Evolutionary conservation across 352 stramenopile species (phyloP).

Genomic region (Phytophthora aleatoria): DNA sequence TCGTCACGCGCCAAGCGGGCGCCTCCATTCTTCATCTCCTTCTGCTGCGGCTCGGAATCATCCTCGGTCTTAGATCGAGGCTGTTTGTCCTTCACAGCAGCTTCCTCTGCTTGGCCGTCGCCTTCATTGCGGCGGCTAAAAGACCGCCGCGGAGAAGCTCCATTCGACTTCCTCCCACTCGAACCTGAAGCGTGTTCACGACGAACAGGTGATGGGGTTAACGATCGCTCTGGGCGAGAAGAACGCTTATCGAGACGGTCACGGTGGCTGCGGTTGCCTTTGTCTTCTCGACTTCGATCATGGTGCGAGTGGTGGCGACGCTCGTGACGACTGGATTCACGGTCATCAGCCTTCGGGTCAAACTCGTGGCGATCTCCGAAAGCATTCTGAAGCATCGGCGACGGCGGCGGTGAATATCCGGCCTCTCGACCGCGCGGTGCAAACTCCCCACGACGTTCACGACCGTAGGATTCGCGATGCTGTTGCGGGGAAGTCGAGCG

Average conservation of each 20-base stretch:
- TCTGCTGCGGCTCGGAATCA: constrained; percentile 32
- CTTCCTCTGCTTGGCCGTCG: constrained; percentile 30
- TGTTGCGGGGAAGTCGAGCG: constrained; percentile 29
- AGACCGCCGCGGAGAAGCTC: constrained; percentile 32
- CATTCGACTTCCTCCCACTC: constrained; percentile 35
- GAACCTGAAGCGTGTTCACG: constrained; percentile 33
- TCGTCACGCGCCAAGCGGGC: constrained; percentile 40
- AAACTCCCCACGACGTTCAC: constrained; percentile 31
- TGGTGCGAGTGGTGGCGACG: constrained; percentile 28
- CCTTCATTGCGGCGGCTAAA: constrained; percentile 33
- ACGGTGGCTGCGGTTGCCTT: constrained; percentile 36
- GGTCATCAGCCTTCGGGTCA: constrained; percentile 20
- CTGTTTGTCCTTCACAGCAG: constrained; percentile 26
- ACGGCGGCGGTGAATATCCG: constrained; percentile 36
- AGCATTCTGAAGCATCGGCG: constrained; percentile 24
- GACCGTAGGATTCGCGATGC: constrained; percentile 29
- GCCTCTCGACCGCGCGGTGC: constrained; percentile 19
- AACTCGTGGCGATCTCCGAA: constrained; percentile 24
- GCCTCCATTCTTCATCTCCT: constrained; percentile 38
- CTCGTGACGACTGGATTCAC: constrained; percentile 35
- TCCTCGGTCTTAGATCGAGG: constrained; percentile 33
- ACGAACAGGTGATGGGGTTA: constrained; percentile 47
- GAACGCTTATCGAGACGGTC: constrained; percentile 36
- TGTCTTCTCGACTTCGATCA: constrained; percentile 43
- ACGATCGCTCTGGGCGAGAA: constrained; percentile 34